A percentile compares a stretch with the other conserved stretches of the same genome.
These are phyloP conservation scores for Pulveroboletus sp. DNA, from an alignment of 768 basidiomycete genomes.

Conservation along the genomic window DNA sequence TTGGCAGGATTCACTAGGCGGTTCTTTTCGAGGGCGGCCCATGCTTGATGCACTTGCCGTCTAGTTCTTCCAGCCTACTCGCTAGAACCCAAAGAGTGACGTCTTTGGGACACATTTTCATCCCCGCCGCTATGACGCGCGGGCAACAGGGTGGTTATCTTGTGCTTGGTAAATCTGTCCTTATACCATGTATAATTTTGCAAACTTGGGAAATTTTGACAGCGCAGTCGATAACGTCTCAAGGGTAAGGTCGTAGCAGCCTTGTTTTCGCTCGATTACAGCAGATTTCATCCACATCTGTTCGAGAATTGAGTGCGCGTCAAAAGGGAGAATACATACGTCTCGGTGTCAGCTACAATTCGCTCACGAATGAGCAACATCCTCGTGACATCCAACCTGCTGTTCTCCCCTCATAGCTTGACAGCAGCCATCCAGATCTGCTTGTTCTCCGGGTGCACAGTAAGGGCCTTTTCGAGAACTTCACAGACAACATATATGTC, in stretches of 20 bases:
- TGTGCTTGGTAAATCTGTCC: slow-evolving; percentile 79
- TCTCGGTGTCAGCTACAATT: no score
- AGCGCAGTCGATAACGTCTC: slow-evolving; percentile 72
- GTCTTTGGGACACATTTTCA: slow-evolving; percentile 84
- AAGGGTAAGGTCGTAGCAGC: slow-evolving; percentile 66
- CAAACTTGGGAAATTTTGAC: slow-evolving; percentile 78
- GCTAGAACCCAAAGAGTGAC: slow-evolving; percentile 87
- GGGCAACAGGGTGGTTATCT: slow-evolving; percentile 58
- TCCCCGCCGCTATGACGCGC: slow-evolving; percentile 79
- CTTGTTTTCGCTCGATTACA: slow-evolving; percentile 92
- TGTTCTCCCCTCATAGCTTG: no score
- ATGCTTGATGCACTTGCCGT: slow-evolving; percentile 86
- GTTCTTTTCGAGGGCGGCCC: slow-evolving; percentile 86
- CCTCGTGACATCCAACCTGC: no score
- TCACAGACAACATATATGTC: no score
- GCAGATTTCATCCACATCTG: no score
- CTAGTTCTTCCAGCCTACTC: slow-evolving; percentile 83
- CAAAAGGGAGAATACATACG: no score
- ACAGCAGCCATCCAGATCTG: no score
- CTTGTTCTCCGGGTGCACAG: no score
- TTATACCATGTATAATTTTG: slow-evolving; percentile 96
- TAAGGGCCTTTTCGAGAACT: no score
- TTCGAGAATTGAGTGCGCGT: no score
- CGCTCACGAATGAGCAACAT: no score
- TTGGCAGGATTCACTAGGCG: slow-evolving; percentile 80